Base-by-base conservation (phyloP, 179 eudicot species). In the Amaranthus tricolor region DNA sequence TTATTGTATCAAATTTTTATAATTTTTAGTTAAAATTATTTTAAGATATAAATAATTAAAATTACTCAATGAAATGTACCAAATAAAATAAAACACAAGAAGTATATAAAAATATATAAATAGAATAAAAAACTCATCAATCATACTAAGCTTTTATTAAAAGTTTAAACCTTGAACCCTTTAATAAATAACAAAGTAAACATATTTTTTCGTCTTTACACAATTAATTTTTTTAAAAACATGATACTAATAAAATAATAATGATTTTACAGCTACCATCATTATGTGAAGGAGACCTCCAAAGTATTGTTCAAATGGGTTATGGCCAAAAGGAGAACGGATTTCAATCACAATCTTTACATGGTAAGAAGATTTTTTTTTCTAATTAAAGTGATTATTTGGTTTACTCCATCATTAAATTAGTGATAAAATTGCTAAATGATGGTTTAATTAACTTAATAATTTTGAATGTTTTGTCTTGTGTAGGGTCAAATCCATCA, bases 221-320 rank as follows among this genome's bases (percentile, higher is more conserved):
- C 40, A 31, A 31, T 31, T 31, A 31, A 31, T 31, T 31, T 31
- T 31, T 31, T 31, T 1, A 10, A 64, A 19, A 24, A 61, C 24
- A 24, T 68, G 59, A 9, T 24, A 53, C 61, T 69, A 69, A 69
- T 53, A 49, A 40, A 69, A 13, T 11, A 61, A 67, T 21, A 49
- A 49, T 64, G 61, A 17, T 63, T 72, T 10, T n/a, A 40, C 89
- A 91, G 97, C 71, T 85, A 59, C 78, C 85, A 54, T 65, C 87
- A 60, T 82, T 87, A 47, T 85, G 84, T 56, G 94, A 89, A 66
- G 94, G 86, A 68, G 98, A 90, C 15, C 80, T 92, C 51, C 96
- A 92, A 68, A 92, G 85, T 81, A 84, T 92, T 72, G 91, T 94
- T 50, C 86, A 88, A 49, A 94, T 87, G 94, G 86, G 94, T 19